phyloP scores from a whole-genome alignment of 768 basidiomycete species.

The Pulveroboletus ravenelii region DNA sequence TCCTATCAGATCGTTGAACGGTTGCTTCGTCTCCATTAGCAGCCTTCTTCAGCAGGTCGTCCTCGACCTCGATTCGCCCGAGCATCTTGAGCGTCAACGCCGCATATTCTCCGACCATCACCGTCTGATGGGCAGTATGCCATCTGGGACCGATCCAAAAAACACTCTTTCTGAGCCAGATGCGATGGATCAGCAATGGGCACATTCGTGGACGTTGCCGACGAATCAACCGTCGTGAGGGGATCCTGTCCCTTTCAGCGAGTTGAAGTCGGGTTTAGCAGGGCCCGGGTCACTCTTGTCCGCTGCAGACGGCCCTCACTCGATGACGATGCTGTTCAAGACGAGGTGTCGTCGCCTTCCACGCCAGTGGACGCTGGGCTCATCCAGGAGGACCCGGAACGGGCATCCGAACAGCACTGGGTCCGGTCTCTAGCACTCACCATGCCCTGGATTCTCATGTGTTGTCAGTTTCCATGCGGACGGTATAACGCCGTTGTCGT shows the following conservation, averaged over 20 bases:
- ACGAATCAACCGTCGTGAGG: slow-evolving; percentile 20
- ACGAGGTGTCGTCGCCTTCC: not conserved
- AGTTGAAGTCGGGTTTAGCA: slow-evolving; percentile 9
- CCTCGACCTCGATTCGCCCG: too few relatives aligned
- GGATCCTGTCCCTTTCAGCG: slow-evolving; percentile 17
- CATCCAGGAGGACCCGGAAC: not conserved
- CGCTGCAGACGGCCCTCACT: too few relatives aligned
- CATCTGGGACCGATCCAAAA: not conserved
- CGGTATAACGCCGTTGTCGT: too few relatives aligned
- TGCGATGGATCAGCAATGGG: slow-evolving; percentile 32
- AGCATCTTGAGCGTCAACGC: too few relatives aligned
- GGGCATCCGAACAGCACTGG: slow-evolving; percentile 12
- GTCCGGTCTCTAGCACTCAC: not conserved
- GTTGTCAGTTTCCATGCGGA: slow-evolving; percentile 11
- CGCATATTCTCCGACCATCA: too few relatives aligned
- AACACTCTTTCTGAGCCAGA: slow-evolving; percentile 17
- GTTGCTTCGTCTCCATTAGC: too few relatives aligned
- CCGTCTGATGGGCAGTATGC: too few relatives aligned
- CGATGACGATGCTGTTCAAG: not conserved
- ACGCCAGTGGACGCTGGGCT: slow-evolving; percentile 7
- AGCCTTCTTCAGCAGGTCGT: too few relatives aligned
- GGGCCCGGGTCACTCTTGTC: too few relatives aligned
- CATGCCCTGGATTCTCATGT: not conserved
- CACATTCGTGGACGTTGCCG: slow-evolving; percentile 28
- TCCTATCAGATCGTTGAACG: too few relatives aligned